Percentiles rank a stretch among this genome's conserved stretches.
Evolutionary conservation across 2,329 filamentous ascomycete species (phyloP).

Genomic region (Onygenales sp.): DNA sequence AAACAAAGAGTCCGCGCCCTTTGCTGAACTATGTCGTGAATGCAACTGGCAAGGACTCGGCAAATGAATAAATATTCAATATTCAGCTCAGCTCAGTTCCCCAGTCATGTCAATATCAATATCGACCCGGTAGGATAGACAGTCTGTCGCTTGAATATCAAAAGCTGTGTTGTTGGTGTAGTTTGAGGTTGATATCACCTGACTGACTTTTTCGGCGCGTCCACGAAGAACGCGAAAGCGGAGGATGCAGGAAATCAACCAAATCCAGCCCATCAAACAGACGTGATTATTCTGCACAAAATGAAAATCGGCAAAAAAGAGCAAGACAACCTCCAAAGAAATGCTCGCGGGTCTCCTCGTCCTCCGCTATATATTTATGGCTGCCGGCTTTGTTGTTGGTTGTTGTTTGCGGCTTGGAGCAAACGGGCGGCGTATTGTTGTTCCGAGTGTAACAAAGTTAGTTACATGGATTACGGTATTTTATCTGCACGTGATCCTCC

Average conservation of each 20-base stretch:
- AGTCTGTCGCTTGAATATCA: background rate
- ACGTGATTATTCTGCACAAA: background rate
- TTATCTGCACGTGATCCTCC: background rate
- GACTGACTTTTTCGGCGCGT: background rate
- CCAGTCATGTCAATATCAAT: background rate
- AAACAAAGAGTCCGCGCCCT: too few species aligned
- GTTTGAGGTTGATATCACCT: background rate
- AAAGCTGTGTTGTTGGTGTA: background rate
- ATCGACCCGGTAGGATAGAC: background rate
- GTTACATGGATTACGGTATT: background rate
- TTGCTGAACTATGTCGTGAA: too few species aligned
- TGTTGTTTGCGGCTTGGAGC: too few species aligned
- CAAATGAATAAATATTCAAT: background rate
- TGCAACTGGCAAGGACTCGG: too few species aligned
- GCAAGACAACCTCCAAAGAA: too few species aligned
- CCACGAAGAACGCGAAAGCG: too few species aligned
- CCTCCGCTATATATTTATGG: too few species aligned
- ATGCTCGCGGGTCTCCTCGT: too few species aligned
- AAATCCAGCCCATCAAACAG: background rate
- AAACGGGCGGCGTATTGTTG: too few species aligned
- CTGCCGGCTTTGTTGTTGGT: too few species aligned
- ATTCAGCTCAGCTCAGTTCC: background rate
- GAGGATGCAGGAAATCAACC: too few species aligned
- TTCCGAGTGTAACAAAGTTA: background rate
- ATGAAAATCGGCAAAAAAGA: too few species aligned